A percentile compares a stretch with the other conserved stretches of the same genome.
Evolutionary conservation across 805 yeast species (phyloP).

Genomic region (Ogataea neopini): DNA sequence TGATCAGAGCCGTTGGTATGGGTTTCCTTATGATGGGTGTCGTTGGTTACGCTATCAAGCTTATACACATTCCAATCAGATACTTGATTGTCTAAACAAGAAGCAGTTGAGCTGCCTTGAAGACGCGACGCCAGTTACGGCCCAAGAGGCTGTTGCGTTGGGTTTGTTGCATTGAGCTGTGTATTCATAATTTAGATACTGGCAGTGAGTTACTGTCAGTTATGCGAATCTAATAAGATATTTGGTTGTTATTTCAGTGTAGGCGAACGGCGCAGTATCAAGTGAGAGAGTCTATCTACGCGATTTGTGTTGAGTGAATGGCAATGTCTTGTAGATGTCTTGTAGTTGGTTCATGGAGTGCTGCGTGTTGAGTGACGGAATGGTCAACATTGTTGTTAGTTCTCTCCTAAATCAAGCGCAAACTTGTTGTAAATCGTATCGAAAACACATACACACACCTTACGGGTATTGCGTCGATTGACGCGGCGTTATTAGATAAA

Average conservation of each 20-base stretch:
- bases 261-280: too few species aligned
- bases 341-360: too few species aligned
- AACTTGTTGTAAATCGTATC: too few species aligned
- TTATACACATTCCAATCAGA: conserved; percentile 94
- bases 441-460: too few species aligned
- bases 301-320: too few species aligned
- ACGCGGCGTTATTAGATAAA: not conserved
- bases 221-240: not conserved
- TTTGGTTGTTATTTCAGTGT: not conserved
- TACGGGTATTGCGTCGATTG: too few species aligned
- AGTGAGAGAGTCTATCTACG: too few species aligned
- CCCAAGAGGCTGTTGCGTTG: not conserved
- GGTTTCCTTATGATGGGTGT: conserved; percentile 98
- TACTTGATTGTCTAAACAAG: conserved; percentile 76
- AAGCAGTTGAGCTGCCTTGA: conserved; percentile 6
- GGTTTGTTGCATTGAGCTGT: conserved; percentile 1
- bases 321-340: too few species aligned
- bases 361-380: too few species aligned
- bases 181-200: not conserved
- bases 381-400: not conserved
- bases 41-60: conserved; percentile 93
- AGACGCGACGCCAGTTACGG: not conserved
- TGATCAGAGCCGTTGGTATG: conserved; percentile 93
- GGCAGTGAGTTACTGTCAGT: not conserved
- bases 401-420: too few species aligned